Percentiles rank a stretch among this genome's conserved stretches.
phyloP scores from a whole-genome alignment of 768 basidiomycete species.

The Amylocystis lapponica region DNA sequence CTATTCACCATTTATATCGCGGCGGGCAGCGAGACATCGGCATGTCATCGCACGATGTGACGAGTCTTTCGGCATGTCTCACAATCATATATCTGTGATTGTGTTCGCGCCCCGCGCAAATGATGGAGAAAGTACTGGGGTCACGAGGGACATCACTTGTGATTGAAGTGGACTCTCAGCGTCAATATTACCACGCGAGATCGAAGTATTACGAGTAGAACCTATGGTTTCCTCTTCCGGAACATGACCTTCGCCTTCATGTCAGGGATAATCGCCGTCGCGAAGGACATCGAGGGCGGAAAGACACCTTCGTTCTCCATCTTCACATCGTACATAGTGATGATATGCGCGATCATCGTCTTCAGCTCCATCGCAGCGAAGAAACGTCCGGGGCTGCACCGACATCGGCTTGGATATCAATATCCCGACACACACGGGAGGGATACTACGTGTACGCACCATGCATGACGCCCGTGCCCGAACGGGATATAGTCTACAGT shows the following conservation, averaged over 20 bases:
- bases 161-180: not conserved
- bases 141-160: too few relatives aligned
- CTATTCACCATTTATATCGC: too few relatives aligned
- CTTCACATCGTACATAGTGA: slow-evolving; percentile 20
- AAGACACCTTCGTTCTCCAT: slow-evolving; percentile 11
- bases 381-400: slow-evolving; percentile 21
- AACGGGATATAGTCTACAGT: slow-evolving; percentile 27
- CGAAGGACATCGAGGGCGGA: slow-evolving; percentile 1
- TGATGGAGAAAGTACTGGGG: too few relatives aligned
- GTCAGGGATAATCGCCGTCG: slow-evolving; percentile 4
- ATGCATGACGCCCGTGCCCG: slow-evolving; percentile 19
- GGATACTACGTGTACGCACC: slow-evolving; percentile 9
- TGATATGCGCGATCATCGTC: slow-evolving; percentile 18
- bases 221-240: slow-evolving; percentile 12
- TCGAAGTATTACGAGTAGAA: not conserved
- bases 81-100: too few relatives aligned
- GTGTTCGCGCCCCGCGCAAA: too few relatives aligned
- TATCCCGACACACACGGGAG: not conserved
- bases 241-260: slow-evolving; percentile 14
- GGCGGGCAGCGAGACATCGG: too few relatives aligned
- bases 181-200: not conserved
- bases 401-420: not conserved
- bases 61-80: too few relatives aligned
- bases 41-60: too few relatives aligned
- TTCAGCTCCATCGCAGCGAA: slow-evolving; percentile 21